These are phyloP conservation scores for Solioccasus polychromus DNA, from an alignment of 768 basidiomycete species.

Conservation along the genomic window DNA sequence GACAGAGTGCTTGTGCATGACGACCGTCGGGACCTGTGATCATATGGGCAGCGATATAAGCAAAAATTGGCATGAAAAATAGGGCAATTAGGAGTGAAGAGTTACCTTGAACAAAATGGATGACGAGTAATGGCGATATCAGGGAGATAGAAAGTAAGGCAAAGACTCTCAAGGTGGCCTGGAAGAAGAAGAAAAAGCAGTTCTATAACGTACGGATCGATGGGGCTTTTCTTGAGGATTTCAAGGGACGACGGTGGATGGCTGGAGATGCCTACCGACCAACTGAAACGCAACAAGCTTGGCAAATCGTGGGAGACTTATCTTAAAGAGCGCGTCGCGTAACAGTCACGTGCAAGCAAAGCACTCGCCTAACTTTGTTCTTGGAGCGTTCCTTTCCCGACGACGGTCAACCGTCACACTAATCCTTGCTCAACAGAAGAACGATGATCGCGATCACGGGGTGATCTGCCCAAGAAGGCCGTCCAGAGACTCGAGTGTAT, in stretches of 20 bases:
- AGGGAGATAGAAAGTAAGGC: slow-evolving; percentile 24
- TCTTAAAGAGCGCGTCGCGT: slow-evolving; percentile 39
- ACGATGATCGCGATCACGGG: no score
- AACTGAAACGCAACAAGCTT: slow-evolving; percentile 28
- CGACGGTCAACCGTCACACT: no score
- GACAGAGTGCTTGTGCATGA: slow-evolving; percentile 31
- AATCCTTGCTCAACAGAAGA: not conserved
- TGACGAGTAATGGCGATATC: slow-evolving; percentile 24
- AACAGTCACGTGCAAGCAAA: slow-evolving; percentile 35
- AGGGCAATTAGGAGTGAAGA: not conserved
- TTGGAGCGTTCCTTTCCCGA: no score
- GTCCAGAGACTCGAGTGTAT: no score
- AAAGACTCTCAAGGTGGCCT: slow-evolving; percentile 20
- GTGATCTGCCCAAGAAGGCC: no score
- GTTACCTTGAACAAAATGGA: slow-evolving; percentile 23
- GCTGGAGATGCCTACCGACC: slow-evolving; percentile 14
- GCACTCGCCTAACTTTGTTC: slow-evolving; percentile 7
- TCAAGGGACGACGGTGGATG: slow-evolving; percentile 13
- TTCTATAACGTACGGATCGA: slow-evolving; percentile 16
- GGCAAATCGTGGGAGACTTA: slow-evolving; percentile 29
- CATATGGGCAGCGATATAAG: slow-evolving; percentile 6
- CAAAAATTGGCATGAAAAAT: slow-evolving; percentile 1
- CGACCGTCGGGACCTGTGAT: slow-evolving; percentile 15
- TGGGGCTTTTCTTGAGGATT: slow-evolving; percentile 12
- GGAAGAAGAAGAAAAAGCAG: slow-evolving; percentile 11